Conservation (phyloP, 2,329 filamentous ascomycete species). For the Dryadomyces quercus-mongolicae region DNA sequence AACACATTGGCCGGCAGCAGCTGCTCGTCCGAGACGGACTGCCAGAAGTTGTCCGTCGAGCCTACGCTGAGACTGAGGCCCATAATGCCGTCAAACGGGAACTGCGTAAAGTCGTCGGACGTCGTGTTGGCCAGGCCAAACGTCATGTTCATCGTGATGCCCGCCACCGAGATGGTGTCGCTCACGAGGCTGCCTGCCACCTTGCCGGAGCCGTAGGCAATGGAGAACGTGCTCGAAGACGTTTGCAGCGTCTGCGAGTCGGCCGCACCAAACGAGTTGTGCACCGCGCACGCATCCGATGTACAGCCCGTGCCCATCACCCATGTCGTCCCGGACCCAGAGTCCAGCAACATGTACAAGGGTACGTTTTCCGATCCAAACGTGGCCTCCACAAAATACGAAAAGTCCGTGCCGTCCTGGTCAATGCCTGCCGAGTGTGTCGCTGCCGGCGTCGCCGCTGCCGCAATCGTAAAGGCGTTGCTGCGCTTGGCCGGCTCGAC, state of each 20-base stretch:
- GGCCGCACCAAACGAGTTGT: constrained; percentile 55
- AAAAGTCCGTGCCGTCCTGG: constrained; percentile 54
- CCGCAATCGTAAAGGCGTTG: constrained; percentile 34
- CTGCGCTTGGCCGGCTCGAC: constrained; percentile 26
- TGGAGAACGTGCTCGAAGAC: constrained; percentile 42
- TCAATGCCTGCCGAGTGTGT: constrained; percentile 41
- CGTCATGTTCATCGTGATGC: constrained; percentile 48
- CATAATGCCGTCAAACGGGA: constrained; percentile 80
- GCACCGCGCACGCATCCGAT: constrained; percentile 52
- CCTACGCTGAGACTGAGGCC: constrained; percentile 57
- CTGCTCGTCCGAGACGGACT: constrained; percentile 43
- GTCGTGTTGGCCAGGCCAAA: constrained; percentile 65
- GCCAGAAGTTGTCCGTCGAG: constrained; percentile 54
- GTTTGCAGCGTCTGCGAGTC: constrained; percentile 53
- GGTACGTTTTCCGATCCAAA: constrained; percentile 42
- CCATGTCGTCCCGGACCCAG: constrained; percentile 66
- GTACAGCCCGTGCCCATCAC: constrained; percentile 63
- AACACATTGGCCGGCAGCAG: constrained; percentile 53
- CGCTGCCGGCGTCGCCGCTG: constrained; percentile 30
- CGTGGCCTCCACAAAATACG: constrained; percentile 48
- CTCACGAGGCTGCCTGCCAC: constrained; percentile 54
- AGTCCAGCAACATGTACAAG: constrained; percentile 53
- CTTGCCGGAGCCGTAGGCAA: constrained; percentile 66
- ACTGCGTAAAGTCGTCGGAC: constrained; percentile 61
- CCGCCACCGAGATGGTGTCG: constrained; percentile 57